Base-by-base conservation (phyloP, 2,329 filamentous ascomycete species). In the Aspergillus felis region DNA sequence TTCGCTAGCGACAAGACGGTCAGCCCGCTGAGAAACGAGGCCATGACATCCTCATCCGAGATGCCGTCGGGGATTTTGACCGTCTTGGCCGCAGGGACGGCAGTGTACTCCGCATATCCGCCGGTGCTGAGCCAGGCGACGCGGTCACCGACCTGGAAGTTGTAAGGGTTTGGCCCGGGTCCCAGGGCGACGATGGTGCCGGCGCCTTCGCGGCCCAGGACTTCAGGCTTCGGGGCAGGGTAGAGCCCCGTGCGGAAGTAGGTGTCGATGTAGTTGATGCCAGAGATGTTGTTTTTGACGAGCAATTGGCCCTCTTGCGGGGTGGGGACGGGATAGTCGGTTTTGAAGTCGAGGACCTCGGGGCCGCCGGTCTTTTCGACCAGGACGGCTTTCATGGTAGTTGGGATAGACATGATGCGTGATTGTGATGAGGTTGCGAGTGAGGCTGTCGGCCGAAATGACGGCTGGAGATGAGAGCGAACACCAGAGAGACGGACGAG, bases 201-300 rank as follows among this genome's bases (percentile, higher is more conserved):
- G 57, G 85, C 83, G 58, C 82, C 90, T 78, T 97, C 92, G 66
- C 88, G 87, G 60, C 92, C 92, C 22, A 93, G 87, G 52, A 87
- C 86, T 66, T 89, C 83, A 4, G 92, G 92, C 66, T 89, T 85
- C 1, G 78, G 71, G 0, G 88, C 82, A 1, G 86, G 78, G 80
- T 96, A 96, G 52, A 96, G 84, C 10, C 92, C 92, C 12, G 83
- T 86, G 71, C 92, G 91, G 83, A 92, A 95, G 77, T 96, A 96
- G 42, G 84, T 96, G 75, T 96, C 92, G 68, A 96, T 95, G 77
- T 84, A 96, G 77, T 96, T 96, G 60, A 96, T 79, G 58, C 92
- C 92, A 51, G 88, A 81, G 71, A 84, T 89, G 62, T 87, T 84
- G 74, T 96, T 96, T 75, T 88, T 89, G 57, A 96, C 84, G 3